phyloP scores from a whole-genome alignment of 352 stramenopile genomes.

The Pythium phragmiticola region DNA sequence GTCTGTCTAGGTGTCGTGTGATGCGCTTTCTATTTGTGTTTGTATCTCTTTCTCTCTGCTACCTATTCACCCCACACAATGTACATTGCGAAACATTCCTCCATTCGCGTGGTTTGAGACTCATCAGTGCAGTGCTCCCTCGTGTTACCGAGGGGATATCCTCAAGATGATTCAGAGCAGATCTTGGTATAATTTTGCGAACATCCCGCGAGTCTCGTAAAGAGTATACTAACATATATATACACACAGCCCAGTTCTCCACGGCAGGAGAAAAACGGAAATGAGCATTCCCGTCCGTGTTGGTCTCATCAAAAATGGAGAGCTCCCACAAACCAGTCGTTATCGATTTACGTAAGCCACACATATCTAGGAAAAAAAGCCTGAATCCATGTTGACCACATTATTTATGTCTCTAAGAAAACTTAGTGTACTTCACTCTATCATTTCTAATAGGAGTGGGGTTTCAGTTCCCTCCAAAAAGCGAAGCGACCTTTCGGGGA shows the following conservation, averaged over 20 bases:
- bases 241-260: too few relatives aligned
- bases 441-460: background rate
- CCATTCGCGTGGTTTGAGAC: constrained; percentile 19
- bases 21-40: background rate
- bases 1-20: background rate
- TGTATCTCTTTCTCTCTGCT: too few relatives aligned
- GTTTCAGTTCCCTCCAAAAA: background rate
- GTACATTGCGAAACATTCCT: background rate
- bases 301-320: too few relatives aligned
- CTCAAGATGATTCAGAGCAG: constrained; percentile 79
- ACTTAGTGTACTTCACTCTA: background rate
- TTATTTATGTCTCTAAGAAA: too few relatives aligned
- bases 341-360: background rate
- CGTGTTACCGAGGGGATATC: constrained; percentile 81
- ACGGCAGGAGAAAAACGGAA: background rate
- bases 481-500: background rate
- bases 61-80: background rate
- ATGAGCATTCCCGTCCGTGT: background rate
- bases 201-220: constrained; percentile 51
- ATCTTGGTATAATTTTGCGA: constrained; percentile 80
- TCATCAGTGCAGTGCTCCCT: constrained; percentile 78
- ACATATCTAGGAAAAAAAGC: background rate
- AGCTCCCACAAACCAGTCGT: constrained; percentile 15
- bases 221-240: too few relatives aligned
- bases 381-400: too few relatives aligned